Conservation (phyloP, 768 basidiomycete genomes). For the Fistulinella prunicolor region DNA sequence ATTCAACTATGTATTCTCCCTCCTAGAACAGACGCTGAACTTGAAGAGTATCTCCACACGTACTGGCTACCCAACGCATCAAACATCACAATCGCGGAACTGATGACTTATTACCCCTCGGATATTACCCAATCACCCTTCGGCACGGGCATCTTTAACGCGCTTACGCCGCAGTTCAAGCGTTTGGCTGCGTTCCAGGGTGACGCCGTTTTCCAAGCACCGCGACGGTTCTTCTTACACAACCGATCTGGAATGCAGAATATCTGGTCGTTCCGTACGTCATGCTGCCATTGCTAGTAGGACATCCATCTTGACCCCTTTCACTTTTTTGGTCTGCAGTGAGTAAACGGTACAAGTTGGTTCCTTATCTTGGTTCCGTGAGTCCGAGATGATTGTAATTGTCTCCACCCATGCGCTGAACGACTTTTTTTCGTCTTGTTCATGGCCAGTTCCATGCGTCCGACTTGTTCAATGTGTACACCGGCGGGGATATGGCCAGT, state of each 20-base stretch:
- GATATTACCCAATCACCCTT: slow-evolving; percentile 47
- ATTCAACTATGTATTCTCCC: too few species aligned
- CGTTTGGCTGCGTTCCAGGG: slow-evolving; percentile 49
- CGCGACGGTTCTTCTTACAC: slow-evolving; percentile 46
- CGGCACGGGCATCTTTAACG: slow-evolving; percentile 43
- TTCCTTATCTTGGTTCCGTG: slow-evolving; percentile 45
- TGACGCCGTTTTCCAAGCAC: slow-evolving; percentile 49
- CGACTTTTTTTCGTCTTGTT: slow-evolving; percentile 4
- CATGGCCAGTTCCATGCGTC: slow-evolving; percentile 39
- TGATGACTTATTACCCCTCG: slow-evolving; percentile 36
- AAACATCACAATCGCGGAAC: slow-evolving; percentile 15
- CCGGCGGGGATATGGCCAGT: slow-evolving; percentile 42
- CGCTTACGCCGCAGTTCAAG: slow-evolving; percentile 48
- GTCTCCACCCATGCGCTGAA: too few species aligned
- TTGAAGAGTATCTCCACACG: slow-evolving; percentile 32
- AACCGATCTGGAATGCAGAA: slow-evolving; percentile 36
- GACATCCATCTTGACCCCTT: too few species aligned
- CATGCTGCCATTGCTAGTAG: neutral
- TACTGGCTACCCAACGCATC: slow-evolving; percentile 30
- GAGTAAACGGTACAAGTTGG: slow-evolving; percentile 42
- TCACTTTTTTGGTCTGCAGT: slow-evolving; percentile 28
- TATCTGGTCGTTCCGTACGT: slow-evolving; percentile 34
- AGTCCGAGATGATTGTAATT: slow-evolving; percentile 8
- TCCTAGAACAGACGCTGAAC: too few species aligned
- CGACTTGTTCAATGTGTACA: slow-evolving; percentile 40